These are phyloP conservation scores for Jatropha multifida DNA, from an alignment of 441 rosid species.

Conservation along the genomic window DNA sequence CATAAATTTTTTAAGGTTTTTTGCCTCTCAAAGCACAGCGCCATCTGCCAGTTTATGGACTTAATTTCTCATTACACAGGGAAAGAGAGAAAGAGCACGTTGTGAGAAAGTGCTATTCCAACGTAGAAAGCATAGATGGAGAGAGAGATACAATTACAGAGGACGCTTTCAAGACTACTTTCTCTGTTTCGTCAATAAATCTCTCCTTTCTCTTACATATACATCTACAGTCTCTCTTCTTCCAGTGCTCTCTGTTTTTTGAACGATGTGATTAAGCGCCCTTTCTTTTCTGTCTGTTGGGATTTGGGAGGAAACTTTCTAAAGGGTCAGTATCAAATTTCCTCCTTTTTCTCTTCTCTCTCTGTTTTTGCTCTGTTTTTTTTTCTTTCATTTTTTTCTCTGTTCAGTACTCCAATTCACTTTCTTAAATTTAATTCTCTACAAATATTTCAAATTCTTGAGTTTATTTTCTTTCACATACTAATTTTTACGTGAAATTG, in stretches of 20 bases:
- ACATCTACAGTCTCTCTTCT: background rate
- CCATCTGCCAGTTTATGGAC: background rate
- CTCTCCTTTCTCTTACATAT: background rate
- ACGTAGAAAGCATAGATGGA: background rate
- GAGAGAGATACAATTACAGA: background rate
- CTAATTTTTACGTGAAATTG: background rate
- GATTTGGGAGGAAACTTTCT: constrained; percentile 16
- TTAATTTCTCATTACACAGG: background rate
- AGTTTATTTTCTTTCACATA: background rate
- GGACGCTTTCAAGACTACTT: background rate
- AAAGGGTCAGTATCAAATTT: constrained; percentile 8
- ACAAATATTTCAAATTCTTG: background rate
- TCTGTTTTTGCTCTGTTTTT: background rate
- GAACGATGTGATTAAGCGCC: constrained; percentile 24
- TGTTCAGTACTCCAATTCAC: background rate
- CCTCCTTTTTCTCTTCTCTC: background rate
- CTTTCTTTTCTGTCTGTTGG: constrained; percentile 5
- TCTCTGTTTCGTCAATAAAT: constrained; percentile 6
- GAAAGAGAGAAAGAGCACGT: background rate
- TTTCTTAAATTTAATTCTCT: background rate
- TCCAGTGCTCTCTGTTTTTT: background rate
- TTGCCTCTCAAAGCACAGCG: constrained; percentile 5
- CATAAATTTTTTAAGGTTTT: background rate
- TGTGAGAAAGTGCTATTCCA: background rate
- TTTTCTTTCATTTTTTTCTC: background rate